Base-by-base conservation (phyloP, 2,329 filamentous ascomycete species). In the Colletotrichum liaoningense region DNA sequence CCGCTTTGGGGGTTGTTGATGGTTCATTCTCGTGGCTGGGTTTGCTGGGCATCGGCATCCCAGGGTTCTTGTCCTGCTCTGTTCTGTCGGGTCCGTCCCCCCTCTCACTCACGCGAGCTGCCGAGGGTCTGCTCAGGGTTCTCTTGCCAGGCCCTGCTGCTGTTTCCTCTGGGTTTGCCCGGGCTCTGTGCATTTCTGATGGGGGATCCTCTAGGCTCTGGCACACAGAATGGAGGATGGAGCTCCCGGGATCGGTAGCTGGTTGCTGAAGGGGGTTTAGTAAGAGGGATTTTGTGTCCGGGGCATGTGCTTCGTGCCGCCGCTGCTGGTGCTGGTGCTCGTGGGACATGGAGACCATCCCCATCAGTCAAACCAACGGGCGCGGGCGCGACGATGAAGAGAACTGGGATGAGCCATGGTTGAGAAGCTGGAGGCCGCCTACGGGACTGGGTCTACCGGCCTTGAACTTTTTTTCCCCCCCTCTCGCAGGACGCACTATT, bases 31-130 rank as follows among this genome's bases (percentile, higher is more conserved):
- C 14, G 24, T 35, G 59, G 60, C 12, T 35, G 42, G 24, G 54
- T 33, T 14, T 66, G n/a, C 60, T 24, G 26, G 52, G 67, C 33
- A 22, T 22, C 52, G 52, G 67, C 33, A 22, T 22, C 52, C 24
- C 12, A 9, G 33, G 11, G 12, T 35, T 9, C 12, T 30, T 22
- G 30, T 30, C 30, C 30, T 46, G 16, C 42, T 63, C 42, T 63
- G 24, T 67, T 46, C 68, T 67, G n/a, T 63, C 57, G 57, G 69
- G 63, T 57, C 63, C 52, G 35, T 63, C 35, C 26, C 52, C 49
- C 57, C 56, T 57, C 42, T 55, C n/a, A 33, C 67, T 69, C 54
- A 56, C 33, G 67, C 67, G 24, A 69, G 67, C 67, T 57, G 19
- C 12, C 30, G 46, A 49, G 42, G 42, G 42, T 9, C 3, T 9